These are phyloP conservation scores for Lagenidium sp. DNA, from an alignment of 352 stramenopile genomes.

Conservation along the genomic window DNA sequence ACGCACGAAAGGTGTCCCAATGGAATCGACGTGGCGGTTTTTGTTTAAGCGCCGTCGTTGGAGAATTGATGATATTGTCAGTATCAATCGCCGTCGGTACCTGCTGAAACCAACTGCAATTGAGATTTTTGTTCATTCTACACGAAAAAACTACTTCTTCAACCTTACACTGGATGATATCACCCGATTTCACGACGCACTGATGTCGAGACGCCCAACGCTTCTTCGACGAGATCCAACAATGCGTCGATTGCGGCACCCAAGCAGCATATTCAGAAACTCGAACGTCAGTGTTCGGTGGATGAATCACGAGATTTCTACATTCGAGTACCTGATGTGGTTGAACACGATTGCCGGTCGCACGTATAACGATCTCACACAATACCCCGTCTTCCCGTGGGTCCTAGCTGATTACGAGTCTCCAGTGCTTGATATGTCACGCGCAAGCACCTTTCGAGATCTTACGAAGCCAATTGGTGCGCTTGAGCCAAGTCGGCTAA, in stretches of 20 bases:
- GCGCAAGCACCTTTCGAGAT: slow-evolving; percentile 89
- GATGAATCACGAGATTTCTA: slow-evolving; percentile 90
- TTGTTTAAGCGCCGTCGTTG: slow-evolving; percentile 64
- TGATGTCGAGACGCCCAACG: slow-evolving; percentile 49
- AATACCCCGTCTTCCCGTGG: slow-evolving; percentile 96
- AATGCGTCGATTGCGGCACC: slow-evolving; percentile 67
- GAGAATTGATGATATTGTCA: slow-evolving; percentile 64
- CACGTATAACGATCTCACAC: slow-evolving; percentile 89
- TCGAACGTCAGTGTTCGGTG: slow-evolving; percentile 59
- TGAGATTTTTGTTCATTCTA: slow-evolving; percentile 78
- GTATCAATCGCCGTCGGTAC: slow-evolving; percentile 66
- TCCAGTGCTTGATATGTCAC: slow-evolving; percentile 44
- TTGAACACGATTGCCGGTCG: slow-evolving; percentile 86
- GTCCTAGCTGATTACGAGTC: slow-evolving; percentile 86
- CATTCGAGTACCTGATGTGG: slow-evolving; percentile 94
- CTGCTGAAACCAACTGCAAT: slow-evolving; percentile 72
- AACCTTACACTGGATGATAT: slow-evolving; percentile 51
- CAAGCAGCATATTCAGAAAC: slow-evolving; percentile 75
- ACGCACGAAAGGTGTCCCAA: slow-evolving; percentile 23
- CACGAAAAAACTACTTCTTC: slow-evolving; percentile 84
- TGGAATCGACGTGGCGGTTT: slow-evolving; percentile 48
- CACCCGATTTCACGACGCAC: slow-evolving; percentile 44
- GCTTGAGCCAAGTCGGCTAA: slow-evolving; percentile 88
- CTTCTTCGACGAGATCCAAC: slow-evolving; percentile 59
- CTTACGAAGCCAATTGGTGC: slow-evolving; percentile 97